phyloP scores from a whole-genome alignment of 1,139 yeast species.

The Debaryomycetaceae sp. region DNA sequence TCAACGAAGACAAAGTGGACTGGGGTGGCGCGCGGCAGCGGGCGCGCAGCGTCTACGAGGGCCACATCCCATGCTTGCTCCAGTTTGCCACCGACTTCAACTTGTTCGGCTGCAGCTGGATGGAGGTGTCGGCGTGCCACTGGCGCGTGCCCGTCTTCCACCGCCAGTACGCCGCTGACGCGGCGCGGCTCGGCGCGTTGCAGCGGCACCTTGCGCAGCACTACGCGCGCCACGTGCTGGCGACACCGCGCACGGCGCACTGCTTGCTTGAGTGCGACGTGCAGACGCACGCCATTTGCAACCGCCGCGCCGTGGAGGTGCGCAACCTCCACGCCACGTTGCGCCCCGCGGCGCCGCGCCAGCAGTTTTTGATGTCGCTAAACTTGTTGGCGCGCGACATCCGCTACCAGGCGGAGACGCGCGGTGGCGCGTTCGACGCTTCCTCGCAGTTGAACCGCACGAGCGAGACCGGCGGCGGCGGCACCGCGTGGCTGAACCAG shows the following conservation, averaged over 20 bases:
- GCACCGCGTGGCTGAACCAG: conserved; percentile 31
- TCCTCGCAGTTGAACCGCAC: conserved; percentile 4
- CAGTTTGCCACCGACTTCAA: conserved; percentile 85
- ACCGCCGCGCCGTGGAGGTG: conserved; percentile 43
- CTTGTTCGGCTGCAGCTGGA: conserved; percentile 80
- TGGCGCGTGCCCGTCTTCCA: conserved; percentile 39
- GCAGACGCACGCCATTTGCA: conserved; percentile 52
- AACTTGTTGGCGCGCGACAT: conserved; percentile 62
- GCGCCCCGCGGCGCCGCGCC: no score
- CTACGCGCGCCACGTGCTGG: conserved; percentile 22
- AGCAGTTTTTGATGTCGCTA: conserved; percentile 55
- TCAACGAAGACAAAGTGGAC: conserved; percentile 47
- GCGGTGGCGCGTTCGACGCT: conserved; percentile 25
- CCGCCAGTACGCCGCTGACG: conserved; percentile 2
- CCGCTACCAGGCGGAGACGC: conserved; percentile 43
- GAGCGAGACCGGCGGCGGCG: conserved; percentile 11
- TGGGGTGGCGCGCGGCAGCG: conserved; percentile 9
- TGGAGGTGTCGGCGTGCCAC: conserved; percentile 33
- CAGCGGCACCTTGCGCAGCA: conserved; percentile 13
- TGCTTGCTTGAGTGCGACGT: conserved; percentile 69
- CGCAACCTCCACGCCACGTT: conserved; percentile 40
- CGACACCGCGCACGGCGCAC: conserved; percentile 47
- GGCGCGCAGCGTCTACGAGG: conserved; percentile 48
- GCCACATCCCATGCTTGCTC: conserved; percentile 71
- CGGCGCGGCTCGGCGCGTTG: background rate